Evolutionary conservation across 306 rosid species (phyloP).

Genomic region (Canavalia gladiata): DNA sequence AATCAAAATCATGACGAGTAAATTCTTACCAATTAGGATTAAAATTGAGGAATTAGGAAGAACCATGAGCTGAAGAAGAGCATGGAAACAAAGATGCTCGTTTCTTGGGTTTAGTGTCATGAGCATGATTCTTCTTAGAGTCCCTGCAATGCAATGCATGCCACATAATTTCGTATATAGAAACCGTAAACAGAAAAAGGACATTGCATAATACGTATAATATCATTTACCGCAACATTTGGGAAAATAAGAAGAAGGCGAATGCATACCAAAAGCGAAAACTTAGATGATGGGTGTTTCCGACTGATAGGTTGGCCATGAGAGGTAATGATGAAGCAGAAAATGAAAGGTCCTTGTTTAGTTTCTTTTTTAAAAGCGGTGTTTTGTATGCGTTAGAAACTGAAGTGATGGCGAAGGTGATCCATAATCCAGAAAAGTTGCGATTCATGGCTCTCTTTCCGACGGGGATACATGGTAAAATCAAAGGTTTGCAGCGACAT

Average conservation of each 20-base stretch:
- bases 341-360: not conserved
- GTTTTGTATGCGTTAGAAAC: not conserved
- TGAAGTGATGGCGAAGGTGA: not conserved
- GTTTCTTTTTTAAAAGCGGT: not conserved
- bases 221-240: not conserved
- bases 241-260: not conserved
- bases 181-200: not conserved
- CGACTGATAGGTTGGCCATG: slow-evolving; percentile 48
- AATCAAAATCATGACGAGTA: not conserved
- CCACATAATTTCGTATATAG: slow-evolving; percentile 25
- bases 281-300: too few species aligned
- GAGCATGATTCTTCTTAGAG: slow-evolving; percentile 21
- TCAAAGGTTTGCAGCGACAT: slow-evolving; percentile 58
- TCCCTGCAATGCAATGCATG: slow-evolving; percentile 49
- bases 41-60: slow-evolving; percentile 42
- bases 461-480: slow-evolving; percentile 53
- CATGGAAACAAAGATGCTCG: slow-evolving; percentile 39
- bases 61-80: slow-evolving; percentile 76
- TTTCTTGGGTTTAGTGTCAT: slow-evolving; percentile 30
- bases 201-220: not conserved
- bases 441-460: too few species aligned
- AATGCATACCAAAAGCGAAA: slow-evolving; percentile 56
- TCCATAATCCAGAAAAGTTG: not conserved
- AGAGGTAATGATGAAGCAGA: slow-evolving; percentile 20
- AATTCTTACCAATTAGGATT: slow-evolving; percentile 4